Base-by-base conservation (phyloP, 768 basidiomycete genomes). In the Mycena alexandri region DNA sequence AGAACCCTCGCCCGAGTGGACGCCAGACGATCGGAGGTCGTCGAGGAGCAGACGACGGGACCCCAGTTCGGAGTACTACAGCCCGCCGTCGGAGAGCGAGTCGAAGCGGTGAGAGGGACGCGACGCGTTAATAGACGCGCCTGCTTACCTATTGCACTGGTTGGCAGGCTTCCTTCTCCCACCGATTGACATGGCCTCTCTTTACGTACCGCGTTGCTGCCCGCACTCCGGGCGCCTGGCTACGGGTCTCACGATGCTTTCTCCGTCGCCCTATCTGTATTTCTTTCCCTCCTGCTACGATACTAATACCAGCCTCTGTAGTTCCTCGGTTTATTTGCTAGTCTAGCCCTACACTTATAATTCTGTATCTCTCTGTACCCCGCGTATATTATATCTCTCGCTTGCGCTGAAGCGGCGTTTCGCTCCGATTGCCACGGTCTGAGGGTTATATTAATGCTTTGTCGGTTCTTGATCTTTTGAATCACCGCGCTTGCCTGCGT, bases 401-500 rank as follows among this genome's bases (percentile, higher is more conserved):
- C 34, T 42, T 69, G 70, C 56, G 34, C 29, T 29, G 29, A 29
- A 29, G 29, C 29, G 29, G 14, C 14, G 14, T 38, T 11, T 62
- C 36, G 50, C 52, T 46, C 88, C 87, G 88, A 88, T 88, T 88
- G 88, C 86, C 69, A 86, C 88, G 88, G 87, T 87, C 83, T 19
- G 50, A 47, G 19, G 43, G 17, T 12, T 57, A 57, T 58, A 53
- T 52, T 14, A 34, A 68, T 59, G 41, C 76, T 38, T n/a, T 3
- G 29, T 80, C 75, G 72, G 60, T 72, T 69, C 70, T 73, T 68
- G 65, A 63, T 69, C 64, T 57, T 61, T 60, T 60, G 84, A 87
- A 83, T 83, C 86, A 86, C 89, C 89, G 89, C 88, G 85, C 84
- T 85, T 84, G 83, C 83, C 83, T 86, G 80, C 84, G 81, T 86